Conservation (phyloP, 2,329 filamentous ascomycete genomes). For the Chalaropsis thielavioides region DNA sequence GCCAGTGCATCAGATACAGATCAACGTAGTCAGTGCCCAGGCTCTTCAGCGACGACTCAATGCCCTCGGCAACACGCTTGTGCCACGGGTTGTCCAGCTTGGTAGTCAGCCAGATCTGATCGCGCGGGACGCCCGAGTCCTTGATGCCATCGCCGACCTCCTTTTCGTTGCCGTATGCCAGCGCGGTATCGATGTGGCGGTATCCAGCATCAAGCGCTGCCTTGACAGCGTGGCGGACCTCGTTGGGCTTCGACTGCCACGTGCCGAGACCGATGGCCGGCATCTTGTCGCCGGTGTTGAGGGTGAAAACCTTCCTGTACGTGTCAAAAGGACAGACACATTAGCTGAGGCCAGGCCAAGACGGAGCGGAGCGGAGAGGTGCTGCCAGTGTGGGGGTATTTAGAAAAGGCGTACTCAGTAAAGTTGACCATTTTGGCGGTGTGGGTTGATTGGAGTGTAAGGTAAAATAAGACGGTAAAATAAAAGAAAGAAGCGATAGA, state of each 20-base stretch:
- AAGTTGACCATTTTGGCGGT: slow-evolving; percentile 8
- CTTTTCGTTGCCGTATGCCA: slow-evolving; percentile 63
- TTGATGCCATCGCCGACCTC: slow-evolving; percentile 53
- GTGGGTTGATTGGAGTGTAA: not conserved
- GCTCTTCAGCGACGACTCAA: slow-evolving; percentile 44
- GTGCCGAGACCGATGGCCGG: slow-evolving; percentile 64
- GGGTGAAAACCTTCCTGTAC: slow-evolving; percentile 38
- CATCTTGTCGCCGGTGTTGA: slow-evolving; percentile 66
- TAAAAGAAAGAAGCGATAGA: not conserved
- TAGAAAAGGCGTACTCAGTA: slow-evolving; percentile 5
- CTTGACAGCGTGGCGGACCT: slow-evolving; percentile 58
- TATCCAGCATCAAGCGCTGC: slow-evolving; percentile 53
- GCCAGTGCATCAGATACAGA: slow-evolving; percentile 61
- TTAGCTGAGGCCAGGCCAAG: not conserved
- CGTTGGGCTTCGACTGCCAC: slow-evolving; percentile 58
- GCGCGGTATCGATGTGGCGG: slow-evolving; percentile 62
- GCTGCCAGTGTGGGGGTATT: too few species aligned
- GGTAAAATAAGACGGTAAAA: not conserved
- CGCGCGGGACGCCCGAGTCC: slow-evolving; percentile 48
- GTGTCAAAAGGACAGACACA: not conserved
- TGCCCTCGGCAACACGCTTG: slow-evolving; percentile 48
- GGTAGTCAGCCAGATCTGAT: slow-evolving; percentile 58
- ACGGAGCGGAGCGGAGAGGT: too few species aligned
- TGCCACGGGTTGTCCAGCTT: slow-evolving; percentile 76
- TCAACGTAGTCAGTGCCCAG: slow-evolving; percentile 53